Evolutionary conservation across 371 early-diverging fungal species (phyloP).

Genomic region (Batkoa obscura): DNA sequence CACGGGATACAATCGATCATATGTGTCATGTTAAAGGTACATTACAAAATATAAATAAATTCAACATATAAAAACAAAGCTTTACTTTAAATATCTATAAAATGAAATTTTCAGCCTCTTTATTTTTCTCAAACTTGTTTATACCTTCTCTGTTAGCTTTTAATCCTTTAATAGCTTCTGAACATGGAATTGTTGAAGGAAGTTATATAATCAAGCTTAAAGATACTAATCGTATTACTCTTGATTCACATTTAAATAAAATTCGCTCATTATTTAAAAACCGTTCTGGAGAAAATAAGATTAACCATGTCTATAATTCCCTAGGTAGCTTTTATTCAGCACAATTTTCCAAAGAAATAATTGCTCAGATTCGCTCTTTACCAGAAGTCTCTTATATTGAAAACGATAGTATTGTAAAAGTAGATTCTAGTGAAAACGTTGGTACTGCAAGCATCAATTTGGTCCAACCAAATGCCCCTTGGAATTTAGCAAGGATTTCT

Average conservation of each 20-base stretch:
- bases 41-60: too few species aligned
- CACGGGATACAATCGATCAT: too few species aligned
- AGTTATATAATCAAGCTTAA: background rate
- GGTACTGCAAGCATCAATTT: conserved; percentile 11
- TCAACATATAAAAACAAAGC: too few species aligned
- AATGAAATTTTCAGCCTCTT: too few species aligned
- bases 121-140: too few species aligned
- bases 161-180: too few species aligned
- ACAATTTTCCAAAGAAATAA: background rate
- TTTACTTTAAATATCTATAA: too few species aligned
- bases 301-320: background rate
- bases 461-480: conserved; percentile 9
- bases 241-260: background rate
- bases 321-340: background rate
- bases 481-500: conserved; percentile 36
- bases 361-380: background rate
- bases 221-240: background rate
- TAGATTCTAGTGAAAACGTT: too few species aligned
- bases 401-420: background rate
- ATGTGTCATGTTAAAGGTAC: too few species aligned
- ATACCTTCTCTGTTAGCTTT: too few species aligned
- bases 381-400: background rate
- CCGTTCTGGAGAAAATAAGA: background rate
- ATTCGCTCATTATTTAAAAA: background rate
- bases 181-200: too few species aligned